Evolutionary conservation across 805 yeast genomes (phyloP), one percentile per base, ranked within the genome.

Genomic region (Candida boleticola): DNA sequence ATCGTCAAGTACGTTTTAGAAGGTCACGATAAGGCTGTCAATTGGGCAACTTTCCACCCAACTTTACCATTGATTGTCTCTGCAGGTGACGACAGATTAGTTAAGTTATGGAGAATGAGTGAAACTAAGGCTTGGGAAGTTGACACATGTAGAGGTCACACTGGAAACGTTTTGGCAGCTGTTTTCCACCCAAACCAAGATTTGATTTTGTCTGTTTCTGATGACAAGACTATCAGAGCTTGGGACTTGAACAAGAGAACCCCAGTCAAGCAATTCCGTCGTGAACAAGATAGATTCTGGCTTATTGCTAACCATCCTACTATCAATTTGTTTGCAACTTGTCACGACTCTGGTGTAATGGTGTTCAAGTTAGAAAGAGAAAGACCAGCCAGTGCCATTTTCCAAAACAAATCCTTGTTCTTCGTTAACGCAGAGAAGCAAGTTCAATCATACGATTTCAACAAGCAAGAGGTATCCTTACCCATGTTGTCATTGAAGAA

Each of bases 81-180:
- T 14, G 95, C 92, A 55, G 95, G 95, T 63, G 99, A 93, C 63
- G 99, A 93, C 61, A 80, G 98, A 52, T 83, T 92, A 50, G 88
- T 93, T 43, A 92, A 92, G 65, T 73, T 95, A 50, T 93, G 99
- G 99, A 80, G 98, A 68, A 89, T 89, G 97, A 83, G 89, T 57
- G 97, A 93, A 52, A 82, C 95, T 29, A 89, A 90, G 67, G 99
- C 99, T 19, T 93, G 98, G 98, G 99, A 95, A 65, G 95, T 95
- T 45, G 99, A 93, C 62, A 87, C 97, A 21, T 92, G 97, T 66
- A 81, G 99, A 59, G 99, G 99, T 43, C 99, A 93, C 66, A 87
- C 96, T 22, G 90, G 90, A 58, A 89, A 87, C 61, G 96, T 93
- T 40, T 82, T 89, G 39, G 75, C 93, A 63, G 89, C 88, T 29